Evolutionary conservation across 768 basidiomycete species (phyloP).

Genomic region (Pisolithus sp.): DNA sequence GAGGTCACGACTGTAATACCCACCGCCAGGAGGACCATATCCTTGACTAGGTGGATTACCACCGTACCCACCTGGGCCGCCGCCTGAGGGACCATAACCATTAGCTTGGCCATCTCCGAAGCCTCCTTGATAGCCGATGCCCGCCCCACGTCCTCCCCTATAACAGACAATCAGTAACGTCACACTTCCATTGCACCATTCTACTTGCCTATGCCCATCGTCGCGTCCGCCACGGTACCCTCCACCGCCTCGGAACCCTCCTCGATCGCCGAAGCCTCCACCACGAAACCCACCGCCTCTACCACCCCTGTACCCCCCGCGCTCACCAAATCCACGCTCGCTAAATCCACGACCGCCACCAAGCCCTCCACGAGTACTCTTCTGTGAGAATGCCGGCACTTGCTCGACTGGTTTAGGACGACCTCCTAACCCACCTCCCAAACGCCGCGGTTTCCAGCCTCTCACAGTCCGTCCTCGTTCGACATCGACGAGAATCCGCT

Average conservation of each 20-base stretch:
- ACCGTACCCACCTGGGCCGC: constrained; percentile 36
- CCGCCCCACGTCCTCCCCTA: constrained; percentile 63
- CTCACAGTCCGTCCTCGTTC: constrained; percentile 97
- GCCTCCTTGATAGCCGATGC: constrained; percentile 63
- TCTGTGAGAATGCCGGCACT: constrained; percentile 26
- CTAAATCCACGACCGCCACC: constrained; percentile 32
- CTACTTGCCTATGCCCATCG: constrained; percentile 46
- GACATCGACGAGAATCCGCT: constrained; percentile 94
- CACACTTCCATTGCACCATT: background rate
- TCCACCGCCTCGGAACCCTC: constrained; percentile 37
- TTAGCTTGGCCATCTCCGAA: constrained; percentile 48
- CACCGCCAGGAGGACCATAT: constrained; percentile 42
- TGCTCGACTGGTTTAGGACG: constrained; percentile 75
- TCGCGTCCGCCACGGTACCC: constrained; percentile 34
- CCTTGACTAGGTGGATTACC: constrained; percentile 31
- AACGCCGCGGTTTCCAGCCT: constrained; percentile 94
- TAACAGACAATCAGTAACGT: constrained; percentile 12
- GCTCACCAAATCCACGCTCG: constrained; percentile 30
- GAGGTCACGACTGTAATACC: constrained; percentile 59
- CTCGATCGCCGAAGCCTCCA: constrained; percentile 35
- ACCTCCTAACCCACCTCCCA: constrained; percentile 99
- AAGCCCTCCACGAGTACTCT: constrained; percentile 34
- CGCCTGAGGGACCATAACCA: constrained; percentile 49
- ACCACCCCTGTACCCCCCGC: constrained; percentile 36
- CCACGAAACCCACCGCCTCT: constrained; percentile 41